Evolutionary conservation across 2,329 filamentous ascomycete genomes (phyloP), one percentile per base, ranked within the genome.

Genomic region (Canariomyces notabilis): DNA sequence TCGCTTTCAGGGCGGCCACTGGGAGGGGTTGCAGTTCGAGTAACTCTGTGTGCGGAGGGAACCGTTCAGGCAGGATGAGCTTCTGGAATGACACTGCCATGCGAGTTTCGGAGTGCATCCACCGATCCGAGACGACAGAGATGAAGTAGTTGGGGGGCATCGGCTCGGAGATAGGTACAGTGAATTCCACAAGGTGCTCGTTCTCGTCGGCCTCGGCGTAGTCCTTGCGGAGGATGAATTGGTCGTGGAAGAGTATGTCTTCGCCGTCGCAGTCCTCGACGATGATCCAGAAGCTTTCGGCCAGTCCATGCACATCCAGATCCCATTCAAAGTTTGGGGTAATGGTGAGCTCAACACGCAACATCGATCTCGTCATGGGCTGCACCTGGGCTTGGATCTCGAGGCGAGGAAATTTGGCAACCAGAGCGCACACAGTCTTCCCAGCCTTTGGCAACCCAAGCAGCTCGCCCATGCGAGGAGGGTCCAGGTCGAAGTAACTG

Each of bases 91-190:
- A 91, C 2, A 98, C 85, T 0, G 91, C 85, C 44, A 98, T 73
- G 62, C 90, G 89, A 1, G 90, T 95, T 69, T 98, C 90, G 1
- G 91, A 89, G 63, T 95, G 89, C 89, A 98, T 96, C 93, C 93
- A 98, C 57, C 93, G 79, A 65, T 98, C 93, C 3, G 91, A 97
- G 16, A 96, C 71, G 32, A 98, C 80, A 0, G 89, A 93, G 59
- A 98, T 89, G 69, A 98, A 98, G 71, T 98, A 98, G 66, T 98
- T 95, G 0, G 94, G 93, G 12, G 93, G 93, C 87, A 97, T 95
- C 0, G 94, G 94, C 57, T 98, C 93, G 0, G 89, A 90, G 56
- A 98, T 95, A 1, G 93, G 87, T 3, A 97, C 91, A 0, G 91
- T 97, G 59, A 98, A 93, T 57, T 98, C 93, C 21, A 98, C 85